Conservation (phyloP, 305 asterid species). For the Fraxinus velutina region DNA sequence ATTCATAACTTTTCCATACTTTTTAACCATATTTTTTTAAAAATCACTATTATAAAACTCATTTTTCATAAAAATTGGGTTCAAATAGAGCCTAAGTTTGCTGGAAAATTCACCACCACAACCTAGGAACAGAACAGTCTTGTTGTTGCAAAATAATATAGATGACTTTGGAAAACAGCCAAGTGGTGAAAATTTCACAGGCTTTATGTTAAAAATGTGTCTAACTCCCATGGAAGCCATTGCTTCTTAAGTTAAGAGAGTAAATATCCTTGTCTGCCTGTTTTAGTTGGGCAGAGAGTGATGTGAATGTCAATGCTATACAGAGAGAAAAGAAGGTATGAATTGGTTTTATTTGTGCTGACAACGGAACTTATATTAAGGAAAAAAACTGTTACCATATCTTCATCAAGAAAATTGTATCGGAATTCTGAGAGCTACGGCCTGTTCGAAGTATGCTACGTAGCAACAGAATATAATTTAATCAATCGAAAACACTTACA, state of each 20-base stretch:
- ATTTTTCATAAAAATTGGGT: too few relatives aligned
- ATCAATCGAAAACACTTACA: neutral
- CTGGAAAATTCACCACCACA: slow-evolving; percentile 13
- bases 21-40: too few relatives aligned
- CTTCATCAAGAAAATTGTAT: neutral
- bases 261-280: neutral
- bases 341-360: neutral
- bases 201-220: slow-evolving; percentile 26
- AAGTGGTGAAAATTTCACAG: slow-evolving; percentile 23
- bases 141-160: slow-evolving; percentile 16
- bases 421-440: neutral
- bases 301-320: neutral
- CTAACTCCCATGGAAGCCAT: slow-evolving; percentile 38
- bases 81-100: neutral
- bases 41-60: too few relatives aligned
- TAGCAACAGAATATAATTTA: neutral
- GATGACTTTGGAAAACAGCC: slow-evolving; percentile 14
- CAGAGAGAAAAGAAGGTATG: neutral
- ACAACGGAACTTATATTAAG: neutral
- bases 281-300: neutral
- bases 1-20: too few relatives aligned
- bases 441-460: neutral
- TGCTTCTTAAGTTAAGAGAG: slow-evolving; percentile 4
- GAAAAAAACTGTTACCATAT: neutral
- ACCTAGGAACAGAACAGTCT: slow-evolving; percentile 25